phyloP scores from a whole-genome alignment of 2,329 filamentous ascomycete genomes.

The Elsinoe necatrix region DNA sequence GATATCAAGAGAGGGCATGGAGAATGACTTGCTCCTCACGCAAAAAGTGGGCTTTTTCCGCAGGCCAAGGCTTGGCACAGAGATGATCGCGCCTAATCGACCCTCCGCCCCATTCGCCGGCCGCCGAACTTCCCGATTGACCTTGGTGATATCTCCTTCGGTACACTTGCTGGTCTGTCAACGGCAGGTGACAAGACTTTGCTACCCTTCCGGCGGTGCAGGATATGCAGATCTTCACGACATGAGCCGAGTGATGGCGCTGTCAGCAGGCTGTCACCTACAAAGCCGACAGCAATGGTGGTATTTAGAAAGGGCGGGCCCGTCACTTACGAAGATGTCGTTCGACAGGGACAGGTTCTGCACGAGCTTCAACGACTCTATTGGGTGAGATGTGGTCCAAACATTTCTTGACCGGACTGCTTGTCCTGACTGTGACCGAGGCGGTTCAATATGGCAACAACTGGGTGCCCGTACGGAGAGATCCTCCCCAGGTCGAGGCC shows the following conservation, averaged over 20 bases:
- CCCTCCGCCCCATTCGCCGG: conserved; percentile 1
- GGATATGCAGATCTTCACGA: neutral
- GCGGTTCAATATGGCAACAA: conserved; percentile 27
- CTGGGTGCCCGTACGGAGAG: conserved; percentile 23
- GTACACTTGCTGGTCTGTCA: neutral
- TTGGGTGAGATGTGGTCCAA: conserved; percentile 12
- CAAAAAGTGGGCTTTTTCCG: neutral
- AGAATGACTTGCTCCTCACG: too few species aligned
- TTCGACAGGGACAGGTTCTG: neutral
- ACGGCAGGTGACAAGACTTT: conserved; percentile 8
- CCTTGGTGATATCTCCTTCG: neutral
- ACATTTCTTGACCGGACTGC: neutral
- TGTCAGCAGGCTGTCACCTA: neutral
- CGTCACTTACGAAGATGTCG: conserved; percentile 4
- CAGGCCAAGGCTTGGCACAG: neutral
- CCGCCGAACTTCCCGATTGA: conserved; percentile 11
- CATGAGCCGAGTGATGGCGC: neutral
- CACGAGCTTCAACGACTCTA: conserved; percentile 4
- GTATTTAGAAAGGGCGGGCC: conserved; percentile 11
- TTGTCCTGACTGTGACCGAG: conserved; percentile 9
- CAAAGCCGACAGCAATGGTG: neutral
- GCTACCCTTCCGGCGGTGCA: neutral
- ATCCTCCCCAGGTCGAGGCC: conserved; percentile 28
- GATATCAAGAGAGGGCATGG: too few species aligned
- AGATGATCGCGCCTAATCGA: neutral